Percentiles rank a stretch among this genome's conserved stretches.
Evolutionary conservation across 495 filamentous ascomycete genomes (phyloP).

Genomic region (Penicillium ochrochloron): DNA sequence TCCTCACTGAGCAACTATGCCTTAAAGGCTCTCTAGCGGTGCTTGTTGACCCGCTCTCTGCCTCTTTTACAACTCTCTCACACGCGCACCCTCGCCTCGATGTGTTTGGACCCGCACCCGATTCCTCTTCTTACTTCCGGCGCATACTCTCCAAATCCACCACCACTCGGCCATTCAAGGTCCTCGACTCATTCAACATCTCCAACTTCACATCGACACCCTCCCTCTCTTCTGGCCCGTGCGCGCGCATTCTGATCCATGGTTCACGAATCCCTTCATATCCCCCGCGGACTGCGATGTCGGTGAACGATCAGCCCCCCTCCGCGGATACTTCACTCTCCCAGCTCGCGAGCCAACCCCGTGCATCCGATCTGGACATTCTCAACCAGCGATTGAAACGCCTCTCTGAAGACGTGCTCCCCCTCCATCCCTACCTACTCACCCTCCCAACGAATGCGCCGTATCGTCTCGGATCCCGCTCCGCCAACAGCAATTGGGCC

Average conservation of each 20-base stretch:
- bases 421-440: slow-evolving; percentile 54
- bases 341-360: slow-evolving; percentile 26
- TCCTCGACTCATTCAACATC: neutral
- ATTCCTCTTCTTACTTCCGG: slow-evolving; percentile 13
- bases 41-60: slow-evolving; percentile 12
- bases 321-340: slow-evolving; percentile 35
- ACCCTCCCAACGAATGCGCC: slow-evolving; percentile 51
- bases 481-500: slow-evolving; percentile 52
- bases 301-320: slow-evolving; percentile 46
- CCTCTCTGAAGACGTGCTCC: slow-evolving; percentile 52
- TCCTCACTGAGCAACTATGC: slow-evolving; percentile 13
- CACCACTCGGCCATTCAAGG: slow-evolving; percentile 5
- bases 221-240: slow-evolving; percentile 2
- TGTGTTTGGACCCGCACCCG: slow-evolving; percentile 22
- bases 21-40: slow-evolving; percentile 23
- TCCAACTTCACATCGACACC: neutral
- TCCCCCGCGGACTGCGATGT: slow-evolving; percentile 49
- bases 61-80: neutral
- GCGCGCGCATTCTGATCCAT: slow-evolving; percentile 27
- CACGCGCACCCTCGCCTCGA: slow-evolving; percentile 19
- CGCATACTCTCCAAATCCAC: slow-evolving; percentile 18
- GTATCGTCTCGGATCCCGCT: slow-evolving; percentile 44
- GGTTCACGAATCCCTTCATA: slow-evolving; percentile 24
- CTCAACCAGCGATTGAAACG: slow-evolving; percentile 48
- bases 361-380: slow-evolving; percentile 36